These are phyloP conservation scores for Ophiostoma sp. DNA, from an alignment of 2,329 filamentous ascomycete species.

Conservation along the genomic window DNA sequence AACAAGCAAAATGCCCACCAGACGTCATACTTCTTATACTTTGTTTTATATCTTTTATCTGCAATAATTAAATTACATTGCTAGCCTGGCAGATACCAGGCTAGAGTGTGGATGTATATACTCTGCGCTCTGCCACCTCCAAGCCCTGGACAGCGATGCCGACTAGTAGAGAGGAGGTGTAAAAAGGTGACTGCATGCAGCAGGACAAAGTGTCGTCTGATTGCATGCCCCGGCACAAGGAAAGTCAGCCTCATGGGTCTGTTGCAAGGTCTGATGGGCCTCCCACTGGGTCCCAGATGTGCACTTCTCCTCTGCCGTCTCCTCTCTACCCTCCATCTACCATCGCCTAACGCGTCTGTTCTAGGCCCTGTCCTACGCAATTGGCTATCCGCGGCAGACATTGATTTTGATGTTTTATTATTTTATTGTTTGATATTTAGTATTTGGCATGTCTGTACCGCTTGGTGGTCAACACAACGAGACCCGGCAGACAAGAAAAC, in stretches of 20 bases:
- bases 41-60: too few species aligned
- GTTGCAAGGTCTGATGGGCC: neutral
- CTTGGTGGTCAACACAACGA: neutral
- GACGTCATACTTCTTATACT: neutral
- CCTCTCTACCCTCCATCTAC: neutral
- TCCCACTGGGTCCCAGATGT: neutral
- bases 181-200: neutral
- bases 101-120: neutral
- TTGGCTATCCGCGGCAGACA: slow-evolving; percentile 1
- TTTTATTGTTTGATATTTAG: too few species aligned
- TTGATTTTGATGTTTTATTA: too few species aligned
- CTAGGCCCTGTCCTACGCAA: neutral
- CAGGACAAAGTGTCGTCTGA: neutral
- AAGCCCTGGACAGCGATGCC: neutral
- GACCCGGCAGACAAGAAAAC: too few species aligned
- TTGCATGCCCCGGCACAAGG: neutral
- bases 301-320: neutral
- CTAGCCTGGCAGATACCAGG: neutral
- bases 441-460: too few species aligned
- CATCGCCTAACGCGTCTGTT: slow-evolving; percentile 3
- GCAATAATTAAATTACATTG: too few species aligned
- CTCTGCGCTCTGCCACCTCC: neutral
- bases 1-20: neutral
- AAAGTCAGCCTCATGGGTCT: neutral
- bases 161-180: neutral